Conservation (phyloP, 2,329 filamentous ascomycete genomes). For the Fusarium pseudoanthophilum region DNA sequence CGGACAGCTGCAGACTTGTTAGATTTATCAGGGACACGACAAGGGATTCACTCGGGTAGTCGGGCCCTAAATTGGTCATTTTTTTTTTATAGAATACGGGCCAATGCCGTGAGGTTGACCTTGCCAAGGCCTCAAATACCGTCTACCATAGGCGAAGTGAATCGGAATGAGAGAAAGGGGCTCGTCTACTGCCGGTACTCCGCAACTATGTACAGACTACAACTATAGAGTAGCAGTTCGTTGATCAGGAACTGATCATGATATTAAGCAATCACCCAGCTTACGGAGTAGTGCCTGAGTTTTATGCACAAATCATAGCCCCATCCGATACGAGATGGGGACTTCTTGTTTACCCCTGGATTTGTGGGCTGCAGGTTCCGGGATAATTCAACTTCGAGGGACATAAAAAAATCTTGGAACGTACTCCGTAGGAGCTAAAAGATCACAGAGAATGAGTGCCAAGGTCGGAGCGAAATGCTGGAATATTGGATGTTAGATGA, state of each 20-base stretch:
- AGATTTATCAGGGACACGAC: conserved; percentile 1
- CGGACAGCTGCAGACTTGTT: background rate
- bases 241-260: conserved; percentile 19
- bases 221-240: background rate
- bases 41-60: background rate
- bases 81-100: background rate
- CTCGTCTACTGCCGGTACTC: background rate
- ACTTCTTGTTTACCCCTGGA: conserved; percentile 25
- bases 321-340: conserved; percentile 32
- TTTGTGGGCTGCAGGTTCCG: conserved; percentile 11
- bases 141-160: background rate
- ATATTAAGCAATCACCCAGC: background rate
- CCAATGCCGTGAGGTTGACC: background rate
- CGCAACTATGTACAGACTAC: background rate
- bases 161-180: background rate
- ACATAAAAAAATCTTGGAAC: background rate
- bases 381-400: background rate
- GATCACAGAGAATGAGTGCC: background rate
- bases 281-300: conserved; percentile 4
- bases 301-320: conserved; percentile 32
- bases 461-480: background rate
- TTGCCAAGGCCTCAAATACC: conserved; percentile 21
- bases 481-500: conserved; percentile 2
- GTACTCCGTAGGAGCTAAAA: background rate
- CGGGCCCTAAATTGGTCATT: conserved; percentile 4